A percentile compares a stretch with the other conserved stretches of the same genome.
Evolutionary conservation across 305 asterid genomes (phyloP).

Genomic region (Plantago lanceolata): DNA sequence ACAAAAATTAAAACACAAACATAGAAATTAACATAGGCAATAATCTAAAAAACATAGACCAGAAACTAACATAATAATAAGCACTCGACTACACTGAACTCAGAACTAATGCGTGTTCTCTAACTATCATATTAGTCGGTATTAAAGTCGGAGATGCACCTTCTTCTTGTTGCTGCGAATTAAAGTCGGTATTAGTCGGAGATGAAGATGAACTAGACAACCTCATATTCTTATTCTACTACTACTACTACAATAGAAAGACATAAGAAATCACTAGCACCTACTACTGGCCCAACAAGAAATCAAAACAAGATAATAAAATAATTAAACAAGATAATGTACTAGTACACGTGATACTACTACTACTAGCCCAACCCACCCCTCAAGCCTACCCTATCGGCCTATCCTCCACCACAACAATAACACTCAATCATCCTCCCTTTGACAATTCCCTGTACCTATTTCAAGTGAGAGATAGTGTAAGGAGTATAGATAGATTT

Average conservation of each 20-base stretch:
- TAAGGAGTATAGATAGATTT: constrained; percentile 49
- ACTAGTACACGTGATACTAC: too few relatives aligned
- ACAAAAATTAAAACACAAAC: too few relatives aligned
- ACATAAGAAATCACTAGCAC: too few relatives aligned
- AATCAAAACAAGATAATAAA: constrained; percentile 14
- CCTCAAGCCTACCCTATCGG: constrained; percentile 40
- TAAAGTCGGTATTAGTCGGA: constrained; percentile 45
- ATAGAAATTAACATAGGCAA: too few relatives aligned
- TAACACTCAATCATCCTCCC: constrained; percentile 41
- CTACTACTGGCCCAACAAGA: too few relatives aligned
- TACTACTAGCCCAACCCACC: constrained; percentile 30
- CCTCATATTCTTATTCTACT: constrained; percentile 86
- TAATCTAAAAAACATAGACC: too few relatives aligned
- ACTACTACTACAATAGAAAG: constrained; percentile 28
- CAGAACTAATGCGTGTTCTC: too few relatives aligned
- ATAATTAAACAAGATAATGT: constrained; percentile 2
- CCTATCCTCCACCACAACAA: constrained; percentile 34
- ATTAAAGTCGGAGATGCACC: too few relatives aligned
- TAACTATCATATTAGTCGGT: too few relatives aligned
- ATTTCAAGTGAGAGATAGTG: constrained; percentile 15
- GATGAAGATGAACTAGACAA: constrained; percentile 47
- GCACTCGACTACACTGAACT: too few relatives aligned
- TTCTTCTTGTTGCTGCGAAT: constrained; percentile 66
- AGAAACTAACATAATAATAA: too few relatives aligned
- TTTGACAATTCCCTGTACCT: constrained; percentile 4